These are phyloP conservation scores for Xylariaceae sp. DNA, from an alignment of 2,329 filamentous ascomycete genomes.

Conservation along the genomic window DNA sequence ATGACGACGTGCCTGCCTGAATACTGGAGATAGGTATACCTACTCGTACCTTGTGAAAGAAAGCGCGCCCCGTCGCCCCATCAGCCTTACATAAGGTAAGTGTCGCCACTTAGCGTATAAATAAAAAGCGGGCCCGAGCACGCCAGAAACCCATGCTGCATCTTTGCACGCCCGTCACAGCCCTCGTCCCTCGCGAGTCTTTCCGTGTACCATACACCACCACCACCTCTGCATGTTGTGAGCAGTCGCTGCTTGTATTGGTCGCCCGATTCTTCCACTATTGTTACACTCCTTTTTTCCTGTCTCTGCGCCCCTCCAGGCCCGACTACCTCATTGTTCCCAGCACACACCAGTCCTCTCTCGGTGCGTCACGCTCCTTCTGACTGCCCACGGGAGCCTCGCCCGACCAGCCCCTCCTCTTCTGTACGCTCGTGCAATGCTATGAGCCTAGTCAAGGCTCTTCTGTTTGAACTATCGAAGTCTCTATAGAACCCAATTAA, in stretches of 20 bases:
- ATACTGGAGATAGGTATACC: not conserved
- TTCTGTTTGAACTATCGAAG: not conserved
- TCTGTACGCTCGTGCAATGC: slow-evolving; percentile 3
- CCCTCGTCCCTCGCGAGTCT: not conserved
- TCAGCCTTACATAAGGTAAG: not conserved
- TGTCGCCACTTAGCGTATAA: not conserved
- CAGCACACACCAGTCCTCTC: not conserved
- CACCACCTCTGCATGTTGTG: slow-evolving; percentile 2
- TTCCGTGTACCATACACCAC: slow-evolving; percentile 5
- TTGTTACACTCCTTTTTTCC: not conserved
- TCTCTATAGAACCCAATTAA: not conserved
- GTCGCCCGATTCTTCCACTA: slow-evolving; percentile 3
- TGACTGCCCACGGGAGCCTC: not conserved
- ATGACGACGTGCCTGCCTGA: not conserved
- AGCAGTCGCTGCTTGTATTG: slow-evolving; percentile 12
- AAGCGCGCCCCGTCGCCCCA: not conserved
- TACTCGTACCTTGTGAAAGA: not conserved
- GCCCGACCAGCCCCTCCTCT: not conserved
- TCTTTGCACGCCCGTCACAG: slow-evolving; percentile 9
- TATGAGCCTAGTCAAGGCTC: not conserved
- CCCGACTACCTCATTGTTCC: not conserved
- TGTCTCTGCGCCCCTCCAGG: not conserved
- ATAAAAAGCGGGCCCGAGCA: not conserved
- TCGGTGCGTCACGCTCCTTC: slow-evolving; percentile 16
- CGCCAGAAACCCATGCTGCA: not conserved